phyloP scores from a whole-genome alignment of 257 asterid genomes.

The Solanum okadae region DNA sequence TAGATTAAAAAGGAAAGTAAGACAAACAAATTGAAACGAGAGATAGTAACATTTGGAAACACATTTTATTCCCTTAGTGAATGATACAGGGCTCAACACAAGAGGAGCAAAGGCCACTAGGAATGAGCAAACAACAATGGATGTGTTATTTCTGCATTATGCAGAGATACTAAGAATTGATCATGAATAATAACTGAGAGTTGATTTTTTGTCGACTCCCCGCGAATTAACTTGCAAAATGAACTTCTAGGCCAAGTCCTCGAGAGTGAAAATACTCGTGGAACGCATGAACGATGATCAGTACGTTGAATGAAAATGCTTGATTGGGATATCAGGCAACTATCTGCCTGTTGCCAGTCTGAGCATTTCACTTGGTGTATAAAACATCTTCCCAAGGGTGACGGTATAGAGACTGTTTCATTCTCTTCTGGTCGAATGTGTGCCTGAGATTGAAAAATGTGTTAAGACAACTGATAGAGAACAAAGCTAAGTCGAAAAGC shows the following conservation, averaged over 20 bases:
- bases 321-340: neutral
- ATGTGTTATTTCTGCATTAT: neutral
- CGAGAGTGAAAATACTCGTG: neutral
- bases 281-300: conserved; percentile 13
- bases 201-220: neutral
- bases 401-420: conserved; percentile 94
- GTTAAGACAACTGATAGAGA: neutral
- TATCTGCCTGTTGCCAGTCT: neutral
- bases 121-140: neutral
- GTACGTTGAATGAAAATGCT: conserved; percentile 3
- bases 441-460: conserved; percentile 40
- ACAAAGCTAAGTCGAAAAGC: neutral
- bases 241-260: neutral
- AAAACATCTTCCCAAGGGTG: conserved; percentile 99
- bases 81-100: neutral
- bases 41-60: neutral
- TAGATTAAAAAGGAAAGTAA: neutral
- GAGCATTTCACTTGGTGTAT: conserved; percentile 67
- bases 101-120: neutral
- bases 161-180: conserved; percentile 4
- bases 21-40: neutral
- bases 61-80: neutral
- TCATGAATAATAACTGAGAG: neutral
- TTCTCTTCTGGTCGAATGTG: conserved; percentile 88
- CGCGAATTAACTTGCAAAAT: neutral